Evolutionary conservation across 2,329 filamentous ascomycete genomes (phyloP), one percentile per base, ranked within the genome.

Genomic region (Ciborinia camelliae): DNA sequence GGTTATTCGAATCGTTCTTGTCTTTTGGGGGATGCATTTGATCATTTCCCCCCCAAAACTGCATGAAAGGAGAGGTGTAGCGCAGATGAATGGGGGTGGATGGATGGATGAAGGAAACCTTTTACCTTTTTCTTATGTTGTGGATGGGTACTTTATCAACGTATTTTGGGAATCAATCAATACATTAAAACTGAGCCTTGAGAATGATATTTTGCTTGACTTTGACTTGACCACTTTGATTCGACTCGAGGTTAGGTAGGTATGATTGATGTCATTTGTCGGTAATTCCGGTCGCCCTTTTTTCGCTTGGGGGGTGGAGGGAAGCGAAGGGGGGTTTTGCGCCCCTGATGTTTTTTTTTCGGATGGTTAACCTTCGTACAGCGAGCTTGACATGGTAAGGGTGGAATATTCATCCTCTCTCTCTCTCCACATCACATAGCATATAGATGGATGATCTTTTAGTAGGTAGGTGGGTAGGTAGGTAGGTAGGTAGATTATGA

Each of bases 91-190:
- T 35, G 15, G 26, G 35, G n/a, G 52, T 47, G 39, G 60, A 54
- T 62, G 60, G 28, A 37, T 32, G 60, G 60, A 35, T 35, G 30
- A 37, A 23, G 55, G 28, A 59, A 35, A 23, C 45, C 37, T 43
- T 43, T 54, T 45, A 35, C 32, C 30, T 28, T 62, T 55, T 62
- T 59, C 41, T 47, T 47, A 8, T 59, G 55, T 59, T 47, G 43
- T 59, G 55, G 15, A 26, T 26, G 30, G 55, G 14, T 41, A 45
- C 41, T 47, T 47, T 59, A 26, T 32, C 37, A 48, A 55, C 35
- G 55, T 59, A 59, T 59, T 59, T 54, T 47, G 55, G 35, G 41
- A 35, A n/a, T 30, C 35, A 59, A 35, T 47, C 35, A 59, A 59
- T 59, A 59, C 41, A 47, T 47, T 35, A 18, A 18, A 58, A 59